phyloP scores from a whole-genome alignment of 2,329 filamentous ascomycete species.

The Hortaea werneckii region DNA sequence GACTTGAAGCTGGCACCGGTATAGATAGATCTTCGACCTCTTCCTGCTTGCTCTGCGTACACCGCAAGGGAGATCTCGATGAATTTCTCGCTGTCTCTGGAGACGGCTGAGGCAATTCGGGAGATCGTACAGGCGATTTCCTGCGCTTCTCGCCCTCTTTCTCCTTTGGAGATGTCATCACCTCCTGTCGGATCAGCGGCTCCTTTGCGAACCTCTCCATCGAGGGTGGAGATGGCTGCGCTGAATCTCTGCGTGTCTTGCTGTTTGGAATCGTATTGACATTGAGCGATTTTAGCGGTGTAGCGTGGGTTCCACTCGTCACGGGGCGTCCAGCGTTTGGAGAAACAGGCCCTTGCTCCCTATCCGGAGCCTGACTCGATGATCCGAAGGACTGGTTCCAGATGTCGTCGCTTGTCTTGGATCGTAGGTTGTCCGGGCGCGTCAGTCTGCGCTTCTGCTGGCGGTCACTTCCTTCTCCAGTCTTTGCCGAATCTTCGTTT shows the following conservation, averaged over 20 bases:
- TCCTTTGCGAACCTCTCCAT: slow-evolving; percentile 5
- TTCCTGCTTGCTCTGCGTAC: not conserved
- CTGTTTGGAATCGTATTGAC: slow-evolving; percentile 16
- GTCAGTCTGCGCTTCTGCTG: not conserved
- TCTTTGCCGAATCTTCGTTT: not conserved
- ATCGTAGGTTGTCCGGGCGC: slow-evolving; percentile 1
- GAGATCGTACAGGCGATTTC: too few species aligned
- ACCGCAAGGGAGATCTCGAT: not conserved
- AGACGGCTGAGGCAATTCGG: too few species aligned
- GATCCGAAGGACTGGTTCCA: slow-evolving; percentile 16
- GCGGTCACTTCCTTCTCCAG: not conserved
- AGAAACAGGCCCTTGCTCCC: slow-evolving; percentile 5
- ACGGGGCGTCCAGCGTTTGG: slow-evolving; percentile 12
- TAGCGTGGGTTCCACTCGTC: slow-evolving; percentile 15
- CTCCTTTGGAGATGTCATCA: slow-evolving; percentile 8
- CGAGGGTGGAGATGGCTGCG: slow-evolving; percentile 3
- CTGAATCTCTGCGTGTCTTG: slow-evolving; percentile 5
- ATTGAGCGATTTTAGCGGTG: slow-evolving; percentile 19
- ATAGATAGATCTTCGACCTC: slow-evolving; percentile 5
- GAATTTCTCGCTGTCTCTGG: not conserved
- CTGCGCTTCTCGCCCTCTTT: slow-evolving; percentile 8
- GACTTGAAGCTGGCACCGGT: slow-evolving; percentile 9
- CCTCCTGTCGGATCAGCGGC: slow-evolving; percentile 7
- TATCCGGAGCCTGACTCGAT: slow-evolving; percentile 6
- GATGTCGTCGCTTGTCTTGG: slow-evolving; percentile 11